Evolutionary conservation across 225 moss, liverwort and hornwort species (phyloP).

Genomic region (Climacium dendroides): DNA sequence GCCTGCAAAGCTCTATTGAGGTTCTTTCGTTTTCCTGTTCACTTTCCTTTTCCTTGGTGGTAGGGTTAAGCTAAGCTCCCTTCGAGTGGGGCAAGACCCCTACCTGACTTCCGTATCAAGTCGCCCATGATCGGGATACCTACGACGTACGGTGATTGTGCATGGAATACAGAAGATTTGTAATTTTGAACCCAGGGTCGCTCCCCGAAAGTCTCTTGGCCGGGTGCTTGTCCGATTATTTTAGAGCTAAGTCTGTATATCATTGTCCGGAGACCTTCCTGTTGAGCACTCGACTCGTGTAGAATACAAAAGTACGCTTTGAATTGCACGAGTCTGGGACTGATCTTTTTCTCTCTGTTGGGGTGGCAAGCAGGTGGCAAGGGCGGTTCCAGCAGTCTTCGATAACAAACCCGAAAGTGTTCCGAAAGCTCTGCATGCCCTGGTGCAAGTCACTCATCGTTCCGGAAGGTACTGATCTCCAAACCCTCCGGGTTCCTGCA

Average conservation of each 20-base stretch:
- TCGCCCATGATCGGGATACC: background rate
- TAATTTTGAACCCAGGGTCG: background rate
- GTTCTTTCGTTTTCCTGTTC: background rate
- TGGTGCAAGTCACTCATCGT: background rate
- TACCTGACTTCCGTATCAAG: background rate
- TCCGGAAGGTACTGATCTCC: slow-evolving; percentile 1
- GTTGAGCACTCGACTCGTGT: background rate
- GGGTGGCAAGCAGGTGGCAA: background rate
- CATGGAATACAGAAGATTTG: background rate
- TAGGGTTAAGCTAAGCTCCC: background rate
- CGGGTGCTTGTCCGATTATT: background rate
- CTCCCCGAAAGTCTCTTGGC: background rate
- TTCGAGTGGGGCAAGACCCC: background rate
- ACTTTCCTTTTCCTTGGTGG: background rate
- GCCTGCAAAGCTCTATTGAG: background rate
- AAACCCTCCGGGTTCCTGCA: background rate
- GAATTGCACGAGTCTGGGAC: background rate
- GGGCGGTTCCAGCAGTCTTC: background rate
- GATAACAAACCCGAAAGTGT: background rate
- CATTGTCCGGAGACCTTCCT: background rate
- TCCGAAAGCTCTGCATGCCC: background rate
- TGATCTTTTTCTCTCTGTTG: background rate
- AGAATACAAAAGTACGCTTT: background rate
- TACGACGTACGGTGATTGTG: background rate
- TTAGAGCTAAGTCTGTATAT: background rate